phyloP scores from a whole-genome alignment of 148 eudicot species.

The Agrostemma githago region DNA sequence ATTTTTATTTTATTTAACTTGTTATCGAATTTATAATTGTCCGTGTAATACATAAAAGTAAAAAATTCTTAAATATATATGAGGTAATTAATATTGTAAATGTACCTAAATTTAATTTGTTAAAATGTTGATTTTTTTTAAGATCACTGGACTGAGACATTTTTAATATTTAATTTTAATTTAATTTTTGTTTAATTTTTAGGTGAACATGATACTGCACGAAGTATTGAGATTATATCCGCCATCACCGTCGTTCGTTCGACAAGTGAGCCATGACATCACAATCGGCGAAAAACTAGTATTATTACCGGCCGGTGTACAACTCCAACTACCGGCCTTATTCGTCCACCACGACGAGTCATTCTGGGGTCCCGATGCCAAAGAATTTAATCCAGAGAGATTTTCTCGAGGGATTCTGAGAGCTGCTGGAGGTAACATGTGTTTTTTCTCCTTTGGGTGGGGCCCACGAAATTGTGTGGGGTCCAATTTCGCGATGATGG shows the following conservation, averaged over 20 bases:
- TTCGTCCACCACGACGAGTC: constrained; percentile 22
- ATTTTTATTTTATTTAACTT: too few species aligned
- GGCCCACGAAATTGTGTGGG: constrained; percentile 42
- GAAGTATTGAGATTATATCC: constrained; percentile 38
- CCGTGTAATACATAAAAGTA: background rate
- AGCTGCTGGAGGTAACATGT: constrained; percentile 21
- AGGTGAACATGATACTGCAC: constrained; percentile 35
- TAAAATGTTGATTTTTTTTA: background rate
- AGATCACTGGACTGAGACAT: too few species aligned
- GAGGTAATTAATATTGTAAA: too few species aligned
- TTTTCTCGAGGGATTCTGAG: constrained; percentile 34
- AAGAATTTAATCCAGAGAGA: constrained; percentile 36
- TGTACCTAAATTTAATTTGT: too few species aligned
- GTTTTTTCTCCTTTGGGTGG: constrained; percentile 36
- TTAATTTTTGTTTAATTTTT: background rate
- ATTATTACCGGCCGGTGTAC: constrained; percentile 24
- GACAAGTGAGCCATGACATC: constrained; percentile 14
- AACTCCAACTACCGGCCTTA: constrained; percentile 6
- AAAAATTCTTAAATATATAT: background rate
- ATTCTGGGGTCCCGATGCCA: constrained; percentile 38
- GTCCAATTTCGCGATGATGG: constrained; percentile 34
- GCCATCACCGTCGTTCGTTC: constrained; percentile 5
- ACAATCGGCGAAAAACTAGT: constrained; percentile 15
- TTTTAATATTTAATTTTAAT: too few species aligned
- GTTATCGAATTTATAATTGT: too few species aligned